Base-by-base conservation (phyloP, 768 basidiomycete genomes). In the Hemileccinum impolitum region DNA sequence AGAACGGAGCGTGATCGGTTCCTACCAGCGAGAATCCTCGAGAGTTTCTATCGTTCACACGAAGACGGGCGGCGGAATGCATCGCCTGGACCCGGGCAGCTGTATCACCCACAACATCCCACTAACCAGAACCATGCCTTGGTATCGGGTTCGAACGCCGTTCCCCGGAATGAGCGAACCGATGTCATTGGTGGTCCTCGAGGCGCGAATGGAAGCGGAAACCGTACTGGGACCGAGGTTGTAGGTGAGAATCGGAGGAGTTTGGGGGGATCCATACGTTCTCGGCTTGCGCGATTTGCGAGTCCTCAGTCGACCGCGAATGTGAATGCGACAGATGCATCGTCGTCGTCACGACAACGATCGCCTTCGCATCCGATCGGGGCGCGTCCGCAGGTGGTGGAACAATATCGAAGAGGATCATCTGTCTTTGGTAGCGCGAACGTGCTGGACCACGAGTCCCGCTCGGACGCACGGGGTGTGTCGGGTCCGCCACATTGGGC, bases 211-310 rank as follows among this genome's bases (percentile, higher is more conserved):
- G 50, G 43, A 10, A 53, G 28, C 25, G 55, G 59, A 39, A 42
- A 21, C 17, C 52, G 59, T 5, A 14, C 51, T 12, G 58, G 47
- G 12, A 23, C 38, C 11, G 53, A 52, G 18, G 53, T 23, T 6
- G 38, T 37, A 21, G 47, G 41, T 15, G 62, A 63, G 26, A 53
- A 51, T 4, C 54, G 63, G 43, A 23, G 62, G 15, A 32, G 45
- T n/a, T 45, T 63, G 39, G 62, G 62, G 13, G 60, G 62, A 3
- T 55, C 62, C 6, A 44, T 63, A 23, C 63, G 62, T n/a, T 65
- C 60, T 28, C 57, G 62, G 3, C 39, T 65, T 6, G 62, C 62
- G 23, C 63, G 62, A 15, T 34, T 63, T 14, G 49, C 62, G 36
- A 55, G 52, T 42, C 37, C 43, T 3, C 61, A 61, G 38, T 48